Conservation (phyloP, 2,329 filamentous ascomycete genomes). For the Phialemoniopsis sp. region DNA sequence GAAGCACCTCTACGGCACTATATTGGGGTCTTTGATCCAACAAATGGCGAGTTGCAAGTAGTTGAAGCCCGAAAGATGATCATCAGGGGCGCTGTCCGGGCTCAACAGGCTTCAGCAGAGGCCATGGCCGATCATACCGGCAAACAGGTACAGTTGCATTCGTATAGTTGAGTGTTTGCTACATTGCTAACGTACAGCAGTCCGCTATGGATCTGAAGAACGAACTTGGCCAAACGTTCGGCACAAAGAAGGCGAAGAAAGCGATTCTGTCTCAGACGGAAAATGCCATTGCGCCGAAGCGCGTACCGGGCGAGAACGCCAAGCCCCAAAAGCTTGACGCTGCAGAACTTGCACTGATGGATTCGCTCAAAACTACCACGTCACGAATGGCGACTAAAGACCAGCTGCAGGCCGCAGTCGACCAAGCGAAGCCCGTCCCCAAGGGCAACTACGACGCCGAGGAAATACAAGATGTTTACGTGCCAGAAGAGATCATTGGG, state of each 20-base stretch:
- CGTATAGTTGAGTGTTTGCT: background rate
- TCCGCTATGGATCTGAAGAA: constrained; percentile 58
- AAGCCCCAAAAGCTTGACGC: constrained; percentile 43
- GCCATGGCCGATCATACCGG: constrained; percentile 31
- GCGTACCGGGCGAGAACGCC: no score
- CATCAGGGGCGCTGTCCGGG: constrained; percentile 51
- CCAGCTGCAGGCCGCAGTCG: constrained; percentile 59
- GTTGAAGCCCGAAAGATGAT: constrained; percentile 63
- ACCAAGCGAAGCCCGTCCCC: constrained; percentile 70
- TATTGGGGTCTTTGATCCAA: constrained; percentile 59
- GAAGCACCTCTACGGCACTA: constrained; percentile 56
- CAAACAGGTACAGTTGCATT: constrained; percentile 26
- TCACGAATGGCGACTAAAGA: constrained; percentile 47
- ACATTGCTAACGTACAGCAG: constrained; percentile 29
- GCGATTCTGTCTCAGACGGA: constrained; percentile 64
- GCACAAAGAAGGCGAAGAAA: constrained; percentile 83
- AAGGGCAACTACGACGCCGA: constrained; percentile 63
- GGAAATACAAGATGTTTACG: constrained; percentile 70
- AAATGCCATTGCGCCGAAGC: constrained; percentile 59
- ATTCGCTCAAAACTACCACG: no score
- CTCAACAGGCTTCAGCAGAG: constrained; percentile 46
- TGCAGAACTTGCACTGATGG: constrained; percentile 55
- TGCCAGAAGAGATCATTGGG: constrained; percentile 62
- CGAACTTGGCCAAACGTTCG: constrained; percentile 73
- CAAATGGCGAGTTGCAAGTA: constrained; percentile 54